These are phyloP conservation scores for Tilletia caries DNA, from an alignment of 1,284 basidiomycete species.

Conservation along the genomic window DNA sequence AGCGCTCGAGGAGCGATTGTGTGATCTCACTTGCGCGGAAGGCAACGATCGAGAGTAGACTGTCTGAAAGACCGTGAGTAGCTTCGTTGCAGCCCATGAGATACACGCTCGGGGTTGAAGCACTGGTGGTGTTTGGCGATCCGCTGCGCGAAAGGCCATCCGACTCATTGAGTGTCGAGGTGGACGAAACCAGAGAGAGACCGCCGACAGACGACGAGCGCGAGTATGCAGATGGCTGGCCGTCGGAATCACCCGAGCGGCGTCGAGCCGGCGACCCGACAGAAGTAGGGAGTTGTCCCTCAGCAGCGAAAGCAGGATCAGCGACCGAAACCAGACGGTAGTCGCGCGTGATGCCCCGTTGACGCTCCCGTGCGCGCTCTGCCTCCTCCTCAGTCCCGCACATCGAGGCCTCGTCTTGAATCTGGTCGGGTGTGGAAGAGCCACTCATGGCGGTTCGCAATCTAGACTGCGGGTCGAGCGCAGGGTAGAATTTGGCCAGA, in stretches of 20 bases:
- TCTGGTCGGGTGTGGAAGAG: conserved; percentile 13
- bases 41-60: conserved; percentile 45
- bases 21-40: conserved; percentile 47
- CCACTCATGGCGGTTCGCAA: neutral
- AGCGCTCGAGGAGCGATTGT: conserved; percentile 26
- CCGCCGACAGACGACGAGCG: conserved; percentile 8
- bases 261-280: neutral
- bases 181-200: conserved; percentile 3
- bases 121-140: neutral
- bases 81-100: conserved; percentile 50
- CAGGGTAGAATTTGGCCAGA: conserved; percentile 37
- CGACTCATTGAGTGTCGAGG: conserved; percentile 4
- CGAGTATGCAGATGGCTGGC: neutral
- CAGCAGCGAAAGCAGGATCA: conserved; percentile 3
- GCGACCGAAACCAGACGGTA: conserved; percentile 41
- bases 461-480: conserved; percentile 26
- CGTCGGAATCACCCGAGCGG: neutral
- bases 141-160: neutral
- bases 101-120: conserved; percentile 25
- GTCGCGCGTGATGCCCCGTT: conserved; percentile 49
- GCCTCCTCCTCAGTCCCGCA: conserved; percentile 22
- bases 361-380: conserved; percentile 31
- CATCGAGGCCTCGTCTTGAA: conserved; percentile 29
- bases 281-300: neutral
- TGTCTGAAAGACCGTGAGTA: conserved; percentile 49